A percentile compares a stretch with the other conserved stretches of the same genome.
Evolutionary conservation across 2,329 filamentous ascomycete species (phyloP).

Genomic region (Aspergillus fumigatus): DNA sequence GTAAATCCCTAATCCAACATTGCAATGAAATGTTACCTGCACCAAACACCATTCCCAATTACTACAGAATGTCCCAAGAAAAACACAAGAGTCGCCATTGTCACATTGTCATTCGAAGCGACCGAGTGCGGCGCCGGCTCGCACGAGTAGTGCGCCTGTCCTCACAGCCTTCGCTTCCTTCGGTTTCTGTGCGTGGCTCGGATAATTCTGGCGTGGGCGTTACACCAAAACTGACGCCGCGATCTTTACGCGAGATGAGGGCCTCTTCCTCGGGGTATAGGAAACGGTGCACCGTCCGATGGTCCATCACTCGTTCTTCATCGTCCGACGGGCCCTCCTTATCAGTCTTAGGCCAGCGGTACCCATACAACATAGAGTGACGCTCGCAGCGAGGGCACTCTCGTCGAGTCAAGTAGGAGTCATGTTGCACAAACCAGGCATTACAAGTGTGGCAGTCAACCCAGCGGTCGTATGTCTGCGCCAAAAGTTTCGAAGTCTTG

Average conservation of each 20-base stretch:
- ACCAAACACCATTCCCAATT: conserved; percentile 9
- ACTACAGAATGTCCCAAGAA: not conserved
- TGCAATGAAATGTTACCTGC: not conserved
- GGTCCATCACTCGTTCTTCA: conserved; percentile 68
- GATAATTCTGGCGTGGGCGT: conserved; percentile 37
- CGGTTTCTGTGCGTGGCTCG: conserved; percentile 36
- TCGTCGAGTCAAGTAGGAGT: conserved; percentile 80
- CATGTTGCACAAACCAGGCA: conserved; percentile 76
- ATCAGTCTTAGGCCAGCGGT: conserved; percentile 93
- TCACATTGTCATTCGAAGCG: conserved; percentile 36
- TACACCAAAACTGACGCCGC: conserved; percentile 33
- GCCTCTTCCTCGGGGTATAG: conserved; percentile 65
- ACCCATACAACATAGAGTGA: conserved; percentile 93
- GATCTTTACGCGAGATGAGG: conserved; percentile 32
- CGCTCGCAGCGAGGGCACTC: conserved; percentile 91
- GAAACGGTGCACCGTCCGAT: conserved; percentile 83
- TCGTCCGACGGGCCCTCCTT: conserved; percentile 69
- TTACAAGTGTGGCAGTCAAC: conserved; percentile 83
- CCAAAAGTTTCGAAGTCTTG: conserved; percentile 70
- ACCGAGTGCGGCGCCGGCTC: conserved; percentile 28
- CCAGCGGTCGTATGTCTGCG: conserved; percentile 74
- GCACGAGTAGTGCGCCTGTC: conserved; percentile 33
- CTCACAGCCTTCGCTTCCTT: conserved; percentile 32
- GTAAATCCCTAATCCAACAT: not conserved
- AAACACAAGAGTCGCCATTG: conserved; percentile 4